A percentile compares a stretch with the other conserved stretches of the same genome.
phyloP scores from a whole-genome alignment of 2,329 filamentous ascomycete genomes.

The Cercospora berteroae region DNA sequence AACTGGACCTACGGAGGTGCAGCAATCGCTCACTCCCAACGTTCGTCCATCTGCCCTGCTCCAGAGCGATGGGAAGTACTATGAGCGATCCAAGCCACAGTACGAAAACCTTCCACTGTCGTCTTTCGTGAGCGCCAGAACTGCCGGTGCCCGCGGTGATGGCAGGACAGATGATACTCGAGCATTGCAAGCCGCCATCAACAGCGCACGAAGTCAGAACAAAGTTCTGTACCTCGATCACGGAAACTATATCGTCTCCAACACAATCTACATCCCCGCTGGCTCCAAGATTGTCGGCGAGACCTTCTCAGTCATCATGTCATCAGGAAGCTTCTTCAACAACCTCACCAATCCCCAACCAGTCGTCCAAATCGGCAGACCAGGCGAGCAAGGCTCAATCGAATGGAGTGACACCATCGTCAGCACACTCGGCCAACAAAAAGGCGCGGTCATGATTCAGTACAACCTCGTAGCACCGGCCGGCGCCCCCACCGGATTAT shows the following conservation, averaged over 20 bases:
- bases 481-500: conserved; percentile 52
- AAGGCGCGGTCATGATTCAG: conserved; percentile 69
- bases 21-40: conserved; percentile 47
- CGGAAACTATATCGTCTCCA: conserved; percentile 67
- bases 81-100: conserved; percentile 55
- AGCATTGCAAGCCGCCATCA: conserved; percentile 58
- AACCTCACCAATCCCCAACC: conserved; percentile 59
- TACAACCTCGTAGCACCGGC: conserved; percentile 61
- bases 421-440: conserved; percentile 63
- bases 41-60: conserved; percentile 47
- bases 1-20: conserved; percentile 44
- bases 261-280: conserved; percentile 64
- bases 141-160: conserved; percentile 49
- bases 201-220: conserved; percentile 43
- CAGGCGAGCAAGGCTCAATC: conserved; percentile 63
- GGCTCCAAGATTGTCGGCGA: conserved; percentile 61
- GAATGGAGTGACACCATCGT: conserved; percentile 73
- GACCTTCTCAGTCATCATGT: conserved; percentile 56
- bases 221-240: conserved; percentile 73
- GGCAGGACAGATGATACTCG: conserved; percentile 59
- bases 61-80: conserved; percentile 47
- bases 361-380: conserved; percentile 64
- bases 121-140: conserved; percentile 48
- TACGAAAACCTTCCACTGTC: conserved; percentile 45
- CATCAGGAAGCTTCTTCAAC: conserved; percentile 56